phyloP scores from a whole-genome alignment of 2,329 filamentous ascomycete genomes.

The Ceratocystis lukuohia region DNA sequence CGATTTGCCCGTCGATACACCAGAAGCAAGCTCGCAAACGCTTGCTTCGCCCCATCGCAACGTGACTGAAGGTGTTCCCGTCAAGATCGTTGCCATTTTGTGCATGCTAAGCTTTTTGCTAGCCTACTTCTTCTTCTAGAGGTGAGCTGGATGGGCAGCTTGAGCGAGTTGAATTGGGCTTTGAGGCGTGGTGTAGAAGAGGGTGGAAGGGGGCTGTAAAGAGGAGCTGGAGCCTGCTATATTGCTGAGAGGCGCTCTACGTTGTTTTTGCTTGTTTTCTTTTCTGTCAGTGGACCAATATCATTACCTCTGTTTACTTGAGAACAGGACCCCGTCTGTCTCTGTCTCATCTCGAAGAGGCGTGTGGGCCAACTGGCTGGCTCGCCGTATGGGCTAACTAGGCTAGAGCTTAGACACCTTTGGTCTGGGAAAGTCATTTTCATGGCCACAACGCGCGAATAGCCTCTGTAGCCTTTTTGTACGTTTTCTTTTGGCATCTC shows the following conservation, averaged over 20 bases:
- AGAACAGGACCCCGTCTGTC: not conserved
- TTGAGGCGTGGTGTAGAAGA: not conserved
- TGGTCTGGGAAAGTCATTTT: no score
- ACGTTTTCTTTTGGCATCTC: not conserved
- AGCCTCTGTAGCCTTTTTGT: not conserved
- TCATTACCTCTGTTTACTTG: conserved; percentile 1
- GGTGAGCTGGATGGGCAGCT: conserved; percentile 12
- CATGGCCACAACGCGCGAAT: not conserved
- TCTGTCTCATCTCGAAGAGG: not conserved
- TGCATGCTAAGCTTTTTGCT: conserved; percentile 86
- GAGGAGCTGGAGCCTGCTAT: not conserved
- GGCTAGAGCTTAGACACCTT: no score
- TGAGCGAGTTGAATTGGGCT: not conserved
- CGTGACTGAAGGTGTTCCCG: conserved; percentile 57
- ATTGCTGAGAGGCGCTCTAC: conserved; percentile 2
- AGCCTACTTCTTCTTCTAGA: conserved; percentile 89
- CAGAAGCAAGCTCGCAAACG: not conserved
- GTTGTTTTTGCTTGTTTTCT: conserved; percentile 4
- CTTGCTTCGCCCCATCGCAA: conserved; percentile 16
- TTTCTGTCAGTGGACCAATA: not conserved
- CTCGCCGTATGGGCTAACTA: not conserved
- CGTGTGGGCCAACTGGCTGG: not conserved
- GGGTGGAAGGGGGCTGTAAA: not conserved
- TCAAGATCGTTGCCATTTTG: conserved; percentile 70
- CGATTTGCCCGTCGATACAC: not conserved